A percentile compares a stretch with the other conserved stretches of the same genome.
Conservation (phyloP, 2,329 filamentous ascomycete species). For the Phaeomoniella chlamydospora region DNA sequence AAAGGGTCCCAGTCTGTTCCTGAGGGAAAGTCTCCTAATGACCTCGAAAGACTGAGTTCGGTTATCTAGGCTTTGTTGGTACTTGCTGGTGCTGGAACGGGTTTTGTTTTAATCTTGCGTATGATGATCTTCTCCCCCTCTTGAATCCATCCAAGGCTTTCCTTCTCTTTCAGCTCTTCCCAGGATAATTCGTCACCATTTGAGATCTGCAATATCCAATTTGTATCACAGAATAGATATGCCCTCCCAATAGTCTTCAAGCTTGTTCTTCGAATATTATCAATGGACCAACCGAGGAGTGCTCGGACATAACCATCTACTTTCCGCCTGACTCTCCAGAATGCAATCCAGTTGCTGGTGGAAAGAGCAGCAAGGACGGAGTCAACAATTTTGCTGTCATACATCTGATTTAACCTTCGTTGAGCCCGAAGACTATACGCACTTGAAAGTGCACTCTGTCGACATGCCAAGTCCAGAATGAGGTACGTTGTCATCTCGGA, state of each 20-base stretch:
- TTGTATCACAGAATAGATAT: constrained; percentile 65
- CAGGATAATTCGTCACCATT: constrained; percentile 39
- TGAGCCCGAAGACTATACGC: constrained; percentile 53
- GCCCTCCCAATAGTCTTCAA: constrained; percentile 75
- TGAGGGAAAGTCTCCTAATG: too few species aligned
- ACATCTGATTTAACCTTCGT: constrained; percentile 33
- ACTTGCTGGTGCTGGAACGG: too few species aligned
- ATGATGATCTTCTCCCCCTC: constrained; percentile 64
- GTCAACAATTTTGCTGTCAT: constrained; percentile 56
- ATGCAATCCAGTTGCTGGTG: constrained; percentile 69
- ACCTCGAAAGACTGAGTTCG: too few species aligned
- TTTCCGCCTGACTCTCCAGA: constrained; percentile 53
- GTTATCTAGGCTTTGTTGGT: too few species aligned
- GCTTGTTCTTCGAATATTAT: constrained; percentile 57
- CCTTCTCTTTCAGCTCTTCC: constrained; percentile 50
- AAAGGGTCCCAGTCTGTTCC: too few species aligned
- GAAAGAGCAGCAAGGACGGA: constrained; percentile 54
- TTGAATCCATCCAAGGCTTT: constrained; percentile 75
- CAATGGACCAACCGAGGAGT: constrained; percentile 69
- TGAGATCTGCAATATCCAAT: constrained; percentile 46
- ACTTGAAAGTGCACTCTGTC: constrained; percentile 57
- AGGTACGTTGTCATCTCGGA: constrained; percentile 69
- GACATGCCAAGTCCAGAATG: constrained; percentile 78
- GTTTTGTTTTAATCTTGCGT: constrained; percentile 32
- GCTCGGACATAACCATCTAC: constrained; percentile 71